A percentile compares a stretch with the other conserved stretches of the same genome.
phyloP scores from a whole-genome alignment of 768 basidiomycete species.

The Boletus subparvulus region DNA sequence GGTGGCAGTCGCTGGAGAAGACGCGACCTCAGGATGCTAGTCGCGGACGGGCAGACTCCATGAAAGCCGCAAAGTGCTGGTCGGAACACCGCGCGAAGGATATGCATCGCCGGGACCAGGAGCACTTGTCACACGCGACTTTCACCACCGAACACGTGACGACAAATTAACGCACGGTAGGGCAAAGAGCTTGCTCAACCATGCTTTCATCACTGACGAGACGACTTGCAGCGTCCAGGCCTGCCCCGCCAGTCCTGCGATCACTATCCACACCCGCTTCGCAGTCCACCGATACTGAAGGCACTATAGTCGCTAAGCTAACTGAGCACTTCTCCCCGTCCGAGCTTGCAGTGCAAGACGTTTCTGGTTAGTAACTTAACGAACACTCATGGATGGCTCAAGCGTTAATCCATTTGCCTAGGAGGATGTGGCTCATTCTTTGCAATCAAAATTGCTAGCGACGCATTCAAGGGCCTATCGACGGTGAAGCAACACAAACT shows the following conservation, averaged over 20 bases:
- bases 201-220: constrained; percentile 34
- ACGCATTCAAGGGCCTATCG: constrained; percentile 81
- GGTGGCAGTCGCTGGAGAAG: neutral
- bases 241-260: constrained; percentile 28
- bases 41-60: neutral
- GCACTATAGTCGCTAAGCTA: constrained; percentile 70
- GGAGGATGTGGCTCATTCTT: constrained; percentile 99
- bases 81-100: constrained; percentile 21
- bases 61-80: constrained; percentile 13
- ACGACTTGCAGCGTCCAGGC: constrained; percentile 30
- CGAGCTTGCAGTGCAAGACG: constrained; percentile 83
- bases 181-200: neutral
- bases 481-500: constrained; percentile 93
- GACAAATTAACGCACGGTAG: neutral
- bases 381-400: neutral
- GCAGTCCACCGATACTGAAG: constrained; percentile 39
- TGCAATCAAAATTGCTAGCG: constrained; percentile 82
- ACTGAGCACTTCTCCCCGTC: constrained; percentile 73
- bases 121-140: neutral
- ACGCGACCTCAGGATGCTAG: constrained; percentile 10
- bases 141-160: constrained; percentile 18
- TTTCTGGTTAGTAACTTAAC: constrained; percentile 72
- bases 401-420: constrained; percentile 30
- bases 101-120: constrained; percentile 13
- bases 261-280: constrained; percentile 24